A percentile compares a stretch with the other conserved stretches of the same genome.
These are phyloP conservation scores for Nemania serpens DNA, from an alignment of 2,329 filamentous ascomycete genomes.

Conservation along the genomic window DNA sequence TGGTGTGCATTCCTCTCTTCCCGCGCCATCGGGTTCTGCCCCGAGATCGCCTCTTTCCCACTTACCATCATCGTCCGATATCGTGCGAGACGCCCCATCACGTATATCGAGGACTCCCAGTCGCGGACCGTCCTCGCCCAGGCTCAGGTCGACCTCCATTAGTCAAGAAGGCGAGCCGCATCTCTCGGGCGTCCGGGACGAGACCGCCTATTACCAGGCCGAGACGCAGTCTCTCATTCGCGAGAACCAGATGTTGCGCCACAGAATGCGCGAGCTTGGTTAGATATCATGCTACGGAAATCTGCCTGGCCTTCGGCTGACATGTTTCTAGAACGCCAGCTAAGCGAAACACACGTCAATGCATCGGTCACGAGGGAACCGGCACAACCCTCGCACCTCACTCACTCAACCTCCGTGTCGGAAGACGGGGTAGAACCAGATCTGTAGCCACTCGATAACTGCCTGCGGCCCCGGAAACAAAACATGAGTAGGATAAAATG, in stretches of 20 bases:
- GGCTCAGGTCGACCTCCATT: slow-evolving; percentile 62
- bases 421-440: slow-evolving; percentile 42
- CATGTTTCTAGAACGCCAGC: slow-evolving; percentile 53
- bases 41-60: slow-evolving; percentile 58
- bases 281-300: slow-evolving; percentile 21
- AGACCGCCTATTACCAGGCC: slow-evolving; percentile 79
- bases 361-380: slow-evolving; percentile 51
- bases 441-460: slow-evolving; percentile 22
- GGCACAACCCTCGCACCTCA: slow-evolving; percentile 54
- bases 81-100: slow-evolving; percentile 59
- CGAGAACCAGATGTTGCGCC: slow-evolving; percentile 82
- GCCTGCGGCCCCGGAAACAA: slow-evolving; percentile 26
- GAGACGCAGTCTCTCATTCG: slow-evolving; percentile 78
- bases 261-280: slow-evolving; percentile 76
- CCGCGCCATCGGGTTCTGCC: slow-evolving; percentile 49
- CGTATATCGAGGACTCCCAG: slow-evolving; percentile 64
- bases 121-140: slow-evolving; percentile 58
- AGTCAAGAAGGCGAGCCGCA: slow-evolving; percentile 63
- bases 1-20: slow-evolving; percentile 43
- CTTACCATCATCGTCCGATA: slow-evolving; percentile 63
- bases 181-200: slow-evolving; percentile 69
- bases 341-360: slow-evolving; percentile 49
- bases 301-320: slow-evolving; percentile 20
- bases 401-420: slow-evolving; percentile 51
- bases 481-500: slow-evolving; percentile 32